Conservation (phyloP, 2,329 filamentous ascomycete species). For the Chrysoporthe puriensis region DNA sequence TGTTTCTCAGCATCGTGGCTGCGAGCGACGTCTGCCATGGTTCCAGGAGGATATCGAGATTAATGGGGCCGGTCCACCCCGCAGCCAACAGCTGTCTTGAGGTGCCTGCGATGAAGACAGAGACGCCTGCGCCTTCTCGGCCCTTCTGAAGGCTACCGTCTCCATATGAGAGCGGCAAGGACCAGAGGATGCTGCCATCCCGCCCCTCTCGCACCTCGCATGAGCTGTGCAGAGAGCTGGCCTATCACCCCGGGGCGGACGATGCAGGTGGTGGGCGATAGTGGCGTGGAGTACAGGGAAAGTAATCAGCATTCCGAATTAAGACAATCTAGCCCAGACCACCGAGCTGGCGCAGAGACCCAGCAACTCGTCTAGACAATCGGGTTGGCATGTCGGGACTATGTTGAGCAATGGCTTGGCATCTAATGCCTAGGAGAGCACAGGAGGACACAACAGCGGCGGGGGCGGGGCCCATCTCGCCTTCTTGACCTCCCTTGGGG, state of each 20-base stretch:
- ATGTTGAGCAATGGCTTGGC: not conserved
- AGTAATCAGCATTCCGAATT: not conserved
- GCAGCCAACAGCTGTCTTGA: not conserved
- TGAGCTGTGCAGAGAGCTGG: not conserved
- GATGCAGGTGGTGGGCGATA: not conserved
- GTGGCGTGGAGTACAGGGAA: too few species aligned
- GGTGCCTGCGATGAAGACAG: not conserved
- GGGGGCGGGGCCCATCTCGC: too few species aligned
- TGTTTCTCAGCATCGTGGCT: not conserved
- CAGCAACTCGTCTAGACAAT: not conserved
- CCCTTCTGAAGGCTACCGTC: not conserved
- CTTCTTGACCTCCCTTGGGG: too few species aligned
- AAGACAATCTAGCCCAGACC: not conserved
- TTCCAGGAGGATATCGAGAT: not conserved
- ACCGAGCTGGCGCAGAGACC: not conserved
- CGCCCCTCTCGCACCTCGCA: constrained; percentile 1
- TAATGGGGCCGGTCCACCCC: not conserved
- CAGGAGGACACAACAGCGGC: not conserved
- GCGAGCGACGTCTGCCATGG: not conserved
- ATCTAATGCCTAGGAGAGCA: not conserved
- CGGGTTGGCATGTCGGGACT: not conserved
- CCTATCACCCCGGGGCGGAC: not conserved
- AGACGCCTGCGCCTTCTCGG: not conserved
- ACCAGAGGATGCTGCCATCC: not conserved
- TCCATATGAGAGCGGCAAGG: not conserved